Conservation (phyloP, 2,329 filamentous ascomycete genomes). For the Bipolaris sorokiniana region DNA sequence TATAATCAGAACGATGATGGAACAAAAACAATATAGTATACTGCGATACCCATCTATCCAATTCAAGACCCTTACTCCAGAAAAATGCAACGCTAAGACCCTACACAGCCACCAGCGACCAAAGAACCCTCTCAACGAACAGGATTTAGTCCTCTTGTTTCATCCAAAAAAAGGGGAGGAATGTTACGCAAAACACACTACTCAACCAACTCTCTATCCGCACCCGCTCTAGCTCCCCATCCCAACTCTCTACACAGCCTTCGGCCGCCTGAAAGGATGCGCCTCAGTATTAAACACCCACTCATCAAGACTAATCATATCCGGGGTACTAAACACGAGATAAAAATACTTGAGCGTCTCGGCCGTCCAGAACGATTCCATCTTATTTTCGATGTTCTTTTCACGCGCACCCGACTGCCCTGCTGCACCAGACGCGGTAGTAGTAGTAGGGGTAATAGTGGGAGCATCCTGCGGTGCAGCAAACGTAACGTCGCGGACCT, state of each 20-base stretch:
- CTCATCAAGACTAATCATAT: constrained; percentile 55
- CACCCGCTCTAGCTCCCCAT: neutral
- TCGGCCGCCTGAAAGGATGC: constrained; percentile 53
- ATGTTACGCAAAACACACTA: neutral
- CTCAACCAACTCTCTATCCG: neutral
- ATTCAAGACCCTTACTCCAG: too few relatives aligned
- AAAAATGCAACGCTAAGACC: too few relatives aligned
- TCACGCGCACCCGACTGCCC: constrained; percentile 10
- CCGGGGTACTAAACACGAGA: constrained; percentile 53
- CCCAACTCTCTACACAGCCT: neutral
- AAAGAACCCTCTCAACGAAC: too few relatives aligned
- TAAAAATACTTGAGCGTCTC: constrained; percentile 61
- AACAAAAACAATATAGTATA: too few relatives aligned
- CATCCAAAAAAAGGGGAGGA: too few relatives aligned
- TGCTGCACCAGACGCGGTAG: constrained; percentile 1
- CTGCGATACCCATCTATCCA: too few relatives aligned
- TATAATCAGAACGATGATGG: too few relatives aligned
- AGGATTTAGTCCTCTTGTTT: too few relatives aligned
- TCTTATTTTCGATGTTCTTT: constrained; percentile 42
- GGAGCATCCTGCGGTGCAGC: constrained; percentile 9
- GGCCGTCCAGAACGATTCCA: constrained; percentile 57
- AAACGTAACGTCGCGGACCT: constrained; percentile 52
- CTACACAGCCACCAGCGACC: too few relatives aligned
- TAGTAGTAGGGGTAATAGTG: neutral
- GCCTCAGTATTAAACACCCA: constrained; percentile 60